Evolutionary conservation across 768 basidiomycete genomes (phyloP).

Genomic region (Termitomyces sp.): DNA sequence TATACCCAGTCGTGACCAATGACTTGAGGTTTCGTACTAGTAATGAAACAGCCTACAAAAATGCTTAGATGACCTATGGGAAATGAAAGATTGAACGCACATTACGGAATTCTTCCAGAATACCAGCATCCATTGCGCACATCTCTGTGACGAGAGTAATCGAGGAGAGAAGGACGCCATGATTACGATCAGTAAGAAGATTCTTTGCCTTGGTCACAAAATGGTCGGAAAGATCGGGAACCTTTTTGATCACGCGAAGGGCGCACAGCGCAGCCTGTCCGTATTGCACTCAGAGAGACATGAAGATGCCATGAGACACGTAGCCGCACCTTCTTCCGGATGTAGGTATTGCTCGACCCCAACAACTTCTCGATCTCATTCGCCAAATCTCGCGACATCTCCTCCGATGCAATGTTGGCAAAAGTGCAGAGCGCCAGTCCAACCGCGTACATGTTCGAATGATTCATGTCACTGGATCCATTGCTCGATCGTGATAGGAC

Average conservation of each 20-base stretch:
- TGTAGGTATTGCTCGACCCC: constrained; percentile 97
- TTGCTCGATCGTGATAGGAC: background rate
- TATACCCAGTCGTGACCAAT: constrained; percentile 92
- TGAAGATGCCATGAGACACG: background rate
- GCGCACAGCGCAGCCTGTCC: constrained; percentile 90
- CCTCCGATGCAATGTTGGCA: constrained; percentile 98
- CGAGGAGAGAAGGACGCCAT: constrained; percentile 91
- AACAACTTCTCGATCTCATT: constrained; percentile 98
- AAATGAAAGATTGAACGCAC: constrained; percentile 37
- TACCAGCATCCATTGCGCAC: constrained; percentile 71
- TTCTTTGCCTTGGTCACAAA: constrained; percentile 85
- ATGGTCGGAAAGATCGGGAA: constrained; percentile 92
- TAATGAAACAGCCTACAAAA: constrained; percentile 73
- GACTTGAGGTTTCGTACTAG: constrained; percentile 95
- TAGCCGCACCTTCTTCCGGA: constrained; percentile 88
- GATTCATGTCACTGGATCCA: constrained; percentile 88
- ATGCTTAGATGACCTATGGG: background rate
- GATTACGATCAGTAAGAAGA: constrained; percentile 91
- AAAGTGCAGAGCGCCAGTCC: constrained; percentile 97
- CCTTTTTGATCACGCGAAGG: constrained; percentile 88
- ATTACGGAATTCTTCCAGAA: constrained; percentile 84
- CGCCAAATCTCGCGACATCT: constrained; percentile 97
- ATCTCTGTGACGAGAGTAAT: constrained; percentile 95
- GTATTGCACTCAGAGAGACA: background rate
- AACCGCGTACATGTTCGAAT: constrained; percentile 98